These are phyloP conservation scores for Persicaria maculosa DNA, from an alignment of 148 eudicot genomes.

Conservation along the genomic window DNA sequence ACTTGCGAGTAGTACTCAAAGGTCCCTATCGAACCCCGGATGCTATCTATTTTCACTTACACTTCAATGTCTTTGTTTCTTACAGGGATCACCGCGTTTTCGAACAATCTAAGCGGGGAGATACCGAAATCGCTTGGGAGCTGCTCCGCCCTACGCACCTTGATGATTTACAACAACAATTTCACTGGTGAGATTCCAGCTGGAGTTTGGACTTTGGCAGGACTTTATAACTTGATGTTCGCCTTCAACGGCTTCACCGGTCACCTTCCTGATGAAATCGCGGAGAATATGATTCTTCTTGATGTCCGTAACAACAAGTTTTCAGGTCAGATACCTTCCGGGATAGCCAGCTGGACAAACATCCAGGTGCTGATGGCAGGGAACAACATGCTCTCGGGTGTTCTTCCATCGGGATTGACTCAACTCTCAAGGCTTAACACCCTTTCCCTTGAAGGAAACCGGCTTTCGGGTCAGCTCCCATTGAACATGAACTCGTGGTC, in stretches of 20 bases:
- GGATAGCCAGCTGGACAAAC: slow-evolving; percentile 33
- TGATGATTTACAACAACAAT: slow-evolving; percentile 37
- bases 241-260: slow-evolving; percentile 48
- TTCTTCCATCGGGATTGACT: slow-evolving; percentile 40
- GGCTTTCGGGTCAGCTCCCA: slow-evolving; percentile 57
- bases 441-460: slow-evolving; percentile 53
- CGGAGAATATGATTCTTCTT: slow-evolving; percentile 35
- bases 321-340: slow-evolving; percentile 46
- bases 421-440: slow-evolving; percentile 28
- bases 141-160: slow-evolving; percentile 29
- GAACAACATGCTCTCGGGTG: slow-evolving; percentile 46
- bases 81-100: slow-evolving; percentile 39
- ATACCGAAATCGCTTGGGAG: slow-evolving; percentile 48
- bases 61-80: neutral
- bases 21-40: too few relatives aligned
- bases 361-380: slow-evolving; percentile 43
- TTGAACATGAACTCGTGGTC: slow-evolving; percentile 46
- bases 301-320: slow-evolving; percentile 56
- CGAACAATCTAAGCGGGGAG: slow-evolving; percentile 46
- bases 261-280: slow-evolving; percentile 34
- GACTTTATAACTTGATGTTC: slow-evolving; percentile 27
- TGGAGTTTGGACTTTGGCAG: slow-evolving; percentile 40
- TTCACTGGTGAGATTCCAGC: slow-evolving; percentile 54
- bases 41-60: too few relatives aligned
- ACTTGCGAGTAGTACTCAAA: too few relatives aligned